Conservation (phyloP, 805 yeast genomes). For the Schwanniomyces yamadae region DNA sequence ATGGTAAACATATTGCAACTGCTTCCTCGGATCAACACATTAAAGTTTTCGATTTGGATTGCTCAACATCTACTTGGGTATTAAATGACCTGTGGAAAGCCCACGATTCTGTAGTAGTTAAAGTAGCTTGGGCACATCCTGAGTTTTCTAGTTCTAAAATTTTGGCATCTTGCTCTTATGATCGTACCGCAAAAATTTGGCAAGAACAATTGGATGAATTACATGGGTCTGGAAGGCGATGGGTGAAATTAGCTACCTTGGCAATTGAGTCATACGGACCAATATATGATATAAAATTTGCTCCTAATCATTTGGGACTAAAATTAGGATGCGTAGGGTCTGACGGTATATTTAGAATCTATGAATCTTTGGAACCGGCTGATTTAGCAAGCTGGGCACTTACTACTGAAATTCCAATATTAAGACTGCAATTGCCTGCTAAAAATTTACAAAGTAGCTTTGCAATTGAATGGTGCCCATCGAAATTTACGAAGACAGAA, state of each 20-base stretch:
- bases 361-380: conserved; percentile 88
- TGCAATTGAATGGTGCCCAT: conserved; percentile 87
- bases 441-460: conserved; percentile 82
- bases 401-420: conserved; percentile 65
- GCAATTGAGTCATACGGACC: conserved; percentile 85
- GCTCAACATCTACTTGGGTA: conserved; percentile 71
- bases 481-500: conserved; percentile 70
- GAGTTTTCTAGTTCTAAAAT: conserved; percentile 76
- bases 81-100: conserved; percentile 92
- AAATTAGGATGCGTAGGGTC: conserved; percentile 84
- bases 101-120: conserved; percentile 83
- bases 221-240: conserved; percentile 75
- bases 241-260: conserved; percentile 72
- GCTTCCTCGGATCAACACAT: conserved; percentile 94
- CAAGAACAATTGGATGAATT: conserved; percentile 83
- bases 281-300: conserved; percentile 83
- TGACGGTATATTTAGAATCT: conserved; percentile 81
- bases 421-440: conserved; percentile 67
- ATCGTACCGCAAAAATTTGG: conserved; percentile 86
- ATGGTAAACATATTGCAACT: conserved; percentile 89
- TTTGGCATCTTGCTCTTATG: conserved; percentile 85
- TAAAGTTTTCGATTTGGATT: conserved; percentile 78
- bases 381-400: conserved; percentile 81
- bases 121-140: conserved; percentile 91
- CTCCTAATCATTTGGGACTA: conserved; percentile 80